Percentiles rank a stretch among this genome's conserved stretches.
Conservation (phyloP, 2,329 filamentous ascomycete species). For the Pseudogymnoascus sp. region DNA sequence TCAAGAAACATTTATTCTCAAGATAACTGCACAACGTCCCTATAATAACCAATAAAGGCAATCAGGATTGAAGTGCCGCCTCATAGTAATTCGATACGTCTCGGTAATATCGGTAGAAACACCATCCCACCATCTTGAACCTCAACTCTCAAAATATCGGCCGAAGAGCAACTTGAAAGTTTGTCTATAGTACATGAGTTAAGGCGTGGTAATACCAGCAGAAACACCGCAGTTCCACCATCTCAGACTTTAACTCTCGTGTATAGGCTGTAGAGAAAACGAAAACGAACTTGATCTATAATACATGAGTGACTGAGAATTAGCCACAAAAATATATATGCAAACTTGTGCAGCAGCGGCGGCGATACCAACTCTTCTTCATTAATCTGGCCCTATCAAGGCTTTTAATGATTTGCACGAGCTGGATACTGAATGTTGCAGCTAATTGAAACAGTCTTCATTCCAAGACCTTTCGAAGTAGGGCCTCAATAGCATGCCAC, state of each 20-base stretch:
- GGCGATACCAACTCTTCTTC: neutral
- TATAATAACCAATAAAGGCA: neutral
- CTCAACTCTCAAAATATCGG: neutral
- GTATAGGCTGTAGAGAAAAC: neutral
- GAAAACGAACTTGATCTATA: neutral
- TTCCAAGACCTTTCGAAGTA: conserved; percentile 31
- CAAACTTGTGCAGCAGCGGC: neutral
- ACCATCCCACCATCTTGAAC: neutral
- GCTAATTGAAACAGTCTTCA: neutral
- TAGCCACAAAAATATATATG: neutral
- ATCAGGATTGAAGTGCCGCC: neutral
- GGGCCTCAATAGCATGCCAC: conserved; percentile 41
- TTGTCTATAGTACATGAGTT: neutral
- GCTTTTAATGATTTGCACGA: neutral
- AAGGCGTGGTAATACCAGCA: neutral
- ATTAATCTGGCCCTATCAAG: neutral
- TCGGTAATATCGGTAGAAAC: neutral
- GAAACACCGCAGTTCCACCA: neutral
- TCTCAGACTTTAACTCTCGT: neutral
- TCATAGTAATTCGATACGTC: neutral
- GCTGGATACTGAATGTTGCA: conserved; percentile 2
- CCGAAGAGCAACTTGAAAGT: neutral
- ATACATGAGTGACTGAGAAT: neutral
- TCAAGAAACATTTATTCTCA: neutral
- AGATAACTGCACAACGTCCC: neutral